Percentiles rank a stretch among this genome's conserved stretches.
Evolutionary conservation across 73 alveolate genomes (phyloP).

Genomic region (Uronychia binucleata): DNA sequence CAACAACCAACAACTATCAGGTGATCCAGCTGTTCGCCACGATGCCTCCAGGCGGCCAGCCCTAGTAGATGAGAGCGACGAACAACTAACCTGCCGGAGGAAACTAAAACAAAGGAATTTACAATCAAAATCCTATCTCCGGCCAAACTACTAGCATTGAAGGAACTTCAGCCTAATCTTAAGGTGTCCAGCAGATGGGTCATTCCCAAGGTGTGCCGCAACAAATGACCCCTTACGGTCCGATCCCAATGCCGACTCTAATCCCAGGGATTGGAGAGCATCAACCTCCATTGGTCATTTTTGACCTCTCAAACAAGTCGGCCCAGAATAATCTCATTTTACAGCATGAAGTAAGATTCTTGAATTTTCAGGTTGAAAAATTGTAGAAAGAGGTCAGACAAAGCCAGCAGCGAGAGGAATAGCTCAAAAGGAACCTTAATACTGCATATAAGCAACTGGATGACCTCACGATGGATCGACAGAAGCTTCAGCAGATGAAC

Average conservation of each 20-base stretch:
- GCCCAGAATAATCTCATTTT: constrained; percentile 7
- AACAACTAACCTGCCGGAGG: too few relatives aligned
- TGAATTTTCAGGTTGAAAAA: too few relatives aligned
- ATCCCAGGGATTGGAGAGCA: background rate
- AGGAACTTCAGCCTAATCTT: too few relatives aligned
- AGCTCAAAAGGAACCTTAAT: background rate
- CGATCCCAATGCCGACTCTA: background rate
- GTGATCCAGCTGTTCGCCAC: background rate
- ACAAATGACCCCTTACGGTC: too few relatives aligned
- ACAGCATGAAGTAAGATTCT: background rate
- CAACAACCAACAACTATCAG: background rate
- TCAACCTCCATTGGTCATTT: constrained; percentile 5
- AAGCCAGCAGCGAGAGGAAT: background rate
- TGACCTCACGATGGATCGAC: background rate
- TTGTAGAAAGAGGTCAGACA: background rate
- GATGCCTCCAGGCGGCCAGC: background rate
- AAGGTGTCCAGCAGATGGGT: too few relatives aligned
- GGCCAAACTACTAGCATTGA: too few relatives aligned
- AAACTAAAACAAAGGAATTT: too few relatives aligned
- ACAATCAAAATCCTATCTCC: too few relatives aligned
- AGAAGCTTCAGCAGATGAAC: background rate
- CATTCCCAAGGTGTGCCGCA: too few relatives aligned
- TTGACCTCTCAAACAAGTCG: constrained; percentile 11
- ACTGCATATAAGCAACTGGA: too few relatives aligned
- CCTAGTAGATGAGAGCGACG: background rate